Conservation (phyloP, 176 grass and related monocot genomes). For the Zizania latifolia region DNA sequence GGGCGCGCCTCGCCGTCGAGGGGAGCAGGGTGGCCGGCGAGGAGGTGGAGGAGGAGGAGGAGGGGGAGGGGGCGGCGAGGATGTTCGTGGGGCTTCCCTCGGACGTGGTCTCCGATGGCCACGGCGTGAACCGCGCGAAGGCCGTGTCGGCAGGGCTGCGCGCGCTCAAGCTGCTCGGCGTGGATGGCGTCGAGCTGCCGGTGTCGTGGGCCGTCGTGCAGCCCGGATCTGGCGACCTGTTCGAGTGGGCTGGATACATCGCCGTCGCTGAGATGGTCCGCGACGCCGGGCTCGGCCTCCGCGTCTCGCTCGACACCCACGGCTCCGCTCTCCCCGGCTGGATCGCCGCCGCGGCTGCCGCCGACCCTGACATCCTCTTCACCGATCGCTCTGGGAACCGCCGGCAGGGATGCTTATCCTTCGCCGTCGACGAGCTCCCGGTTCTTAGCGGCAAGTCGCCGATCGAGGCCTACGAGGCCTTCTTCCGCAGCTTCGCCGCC, state of each 20-base stretch:
- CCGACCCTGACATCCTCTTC: slow-evolving; percentile 40
- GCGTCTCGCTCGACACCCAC: slow-evolving; percentile 41
- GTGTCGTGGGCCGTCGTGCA: slow-evolving; percentile 39
- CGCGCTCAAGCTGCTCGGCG: slow-evolving; percentile 54
- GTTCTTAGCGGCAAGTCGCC: slow-evolving; percentile 42
- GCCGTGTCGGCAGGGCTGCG: slow-evolving; percentile 49
- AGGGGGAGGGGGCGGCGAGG: background rate
- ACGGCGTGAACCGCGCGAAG: slow-evolving; percentile 31
- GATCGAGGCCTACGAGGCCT: slow-evolving; percentile 39
- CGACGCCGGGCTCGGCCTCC: slow-evolving; percentile 37
- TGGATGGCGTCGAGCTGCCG: slow-evolving; percentile 48
- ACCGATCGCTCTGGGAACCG: slow-evolving; percentile 30
- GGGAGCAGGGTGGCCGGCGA: background rate
- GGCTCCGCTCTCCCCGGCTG: slow-evolving; percentile 12
- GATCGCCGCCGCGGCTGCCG: slow-evolving; percentile 1
- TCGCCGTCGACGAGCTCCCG: slow-evolving; percentile 42
- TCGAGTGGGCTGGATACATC: slow-evolving; percentile 39
- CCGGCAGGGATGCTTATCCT: slow-evolving; percentile 36
- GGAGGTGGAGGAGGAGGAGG: background rate
- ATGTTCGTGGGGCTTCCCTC: slow-evolving; percentile 50
- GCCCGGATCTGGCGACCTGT: background rate
- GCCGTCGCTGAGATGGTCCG: slow-evolving; percentile 43
- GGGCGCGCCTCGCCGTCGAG: background rate
- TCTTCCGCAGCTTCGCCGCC: slow-evolving; percentile 37
- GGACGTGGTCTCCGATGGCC: slow-evolving; percentile 20